Base-by-base conservation (phyloP, 768 basidiomycete species). In the Panellus pusillus region DNA sequence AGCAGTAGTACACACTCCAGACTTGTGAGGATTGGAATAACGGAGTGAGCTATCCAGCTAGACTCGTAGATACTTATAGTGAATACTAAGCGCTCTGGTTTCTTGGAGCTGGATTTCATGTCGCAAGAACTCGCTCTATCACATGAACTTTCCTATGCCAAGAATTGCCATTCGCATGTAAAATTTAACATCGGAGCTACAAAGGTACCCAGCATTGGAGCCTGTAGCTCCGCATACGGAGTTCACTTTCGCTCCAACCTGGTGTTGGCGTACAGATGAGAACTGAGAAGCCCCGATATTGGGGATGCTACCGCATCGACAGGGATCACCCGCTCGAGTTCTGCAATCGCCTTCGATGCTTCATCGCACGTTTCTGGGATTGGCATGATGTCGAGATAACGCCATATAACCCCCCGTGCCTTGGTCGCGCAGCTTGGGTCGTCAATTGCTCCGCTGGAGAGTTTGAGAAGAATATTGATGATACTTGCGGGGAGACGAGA, bases 221-320 rank as follows among this genome's bases (percentile, higher is more conserved):
- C 27, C 11, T 20, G 37, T 37, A 18, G 18, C 2, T n/a, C 20
- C 40, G 8, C n/a, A 43, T 6, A n/a, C 8, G 18, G 29, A 20
- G 45, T 40, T 24, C 45, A 41, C 19, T 31, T 50, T 14, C 47
- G 40, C 15, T 57, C 63, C 2, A 66, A 44, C 52, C 60, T 71
- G 13, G 65, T 59, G 31, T 72, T 69, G 2, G 71, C 63, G 50
- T 71, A 73, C 65, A 73, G 50, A 53, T 73, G 72, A n/a, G 65
- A 63, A 6, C 63, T 64, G 44, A 71, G 67, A 35, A 73, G 55
- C 35, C 70, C 70, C 45, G 68, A 50, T 6, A 61, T 37, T 28
- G 48, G 53, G n/a, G 24, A 17, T 13, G 48, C 31, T 46, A 58
- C 55, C n/a, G 50, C 47, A 27, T 57, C 62, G 11, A 20, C 42